Percentiles rank a stretch among this genome's conserved stretches.
Conservation (phyloP, 2,329 filamentous ascomycete genomes). For the Sclerotinia trifoliorum region DNA sequence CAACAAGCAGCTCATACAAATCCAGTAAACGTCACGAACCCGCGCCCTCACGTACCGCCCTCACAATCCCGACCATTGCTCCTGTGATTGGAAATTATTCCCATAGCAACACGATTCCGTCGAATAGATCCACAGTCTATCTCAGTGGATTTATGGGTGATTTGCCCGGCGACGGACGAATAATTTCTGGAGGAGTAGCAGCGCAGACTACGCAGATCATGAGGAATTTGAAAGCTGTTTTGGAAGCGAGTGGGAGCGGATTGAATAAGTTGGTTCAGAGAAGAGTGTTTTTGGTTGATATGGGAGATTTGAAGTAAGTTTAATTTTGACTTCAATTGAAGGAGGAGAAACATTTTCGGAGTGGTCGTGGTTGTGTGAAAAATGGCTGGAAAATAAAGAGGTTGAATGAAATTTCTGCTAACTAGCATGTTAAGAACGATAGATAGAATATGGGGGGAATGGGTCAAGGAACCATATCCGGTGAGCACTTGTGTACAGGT, state of each 20-base stretch:
- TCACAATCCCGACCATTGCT: constrained; percentile 16
- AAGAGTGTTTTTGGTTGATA: constrained; percentile 17
- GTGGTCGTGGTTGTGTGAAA: background rate
- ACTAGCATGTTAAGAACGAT: background rate
- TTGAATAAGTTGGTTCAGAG: constrained; percentile 18
- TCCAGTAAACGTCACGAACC: constrained; percentile 11
- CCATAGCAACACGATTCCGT: constrained; percentile 7
- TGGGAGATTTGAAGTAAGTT: constrained; percentile 19
- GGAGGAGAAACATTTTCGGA: background rate
- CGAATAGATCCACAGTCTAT: constrained; percentile 11
- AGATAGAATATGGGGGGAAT: constrained; percentile 21
- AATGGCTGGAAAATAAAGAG: background rate
- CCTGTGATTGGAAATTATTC: constrained; percentile 12
- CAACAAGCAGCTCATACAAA: constrained; percentile 3
- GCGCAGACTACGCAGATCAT: constrained; percentile 20
- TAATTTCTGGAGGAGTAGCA: constrained; percentile 7
- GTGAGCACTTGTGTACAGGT: constrained; percentile 20
- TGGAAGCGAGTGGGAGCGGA: constrained; percentile 15
- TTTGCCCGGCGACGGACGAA: constrained; percentile 11
- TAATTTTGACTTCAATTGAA: background rate
- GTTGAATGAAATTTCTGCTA: background rate
- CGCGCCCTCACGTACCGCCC: background rate
- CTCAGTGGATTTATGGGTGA: constrained; percentile 16
- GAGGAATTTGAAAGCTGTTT: constrained; percentile 16
- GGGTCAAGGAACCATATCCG: constrained; percentile 18